These are phyloP conservation scores for Aquilaria malaccensis DNA, from an alignment of 345 rosid genomes.

Conservation along the genomic window DNA sequence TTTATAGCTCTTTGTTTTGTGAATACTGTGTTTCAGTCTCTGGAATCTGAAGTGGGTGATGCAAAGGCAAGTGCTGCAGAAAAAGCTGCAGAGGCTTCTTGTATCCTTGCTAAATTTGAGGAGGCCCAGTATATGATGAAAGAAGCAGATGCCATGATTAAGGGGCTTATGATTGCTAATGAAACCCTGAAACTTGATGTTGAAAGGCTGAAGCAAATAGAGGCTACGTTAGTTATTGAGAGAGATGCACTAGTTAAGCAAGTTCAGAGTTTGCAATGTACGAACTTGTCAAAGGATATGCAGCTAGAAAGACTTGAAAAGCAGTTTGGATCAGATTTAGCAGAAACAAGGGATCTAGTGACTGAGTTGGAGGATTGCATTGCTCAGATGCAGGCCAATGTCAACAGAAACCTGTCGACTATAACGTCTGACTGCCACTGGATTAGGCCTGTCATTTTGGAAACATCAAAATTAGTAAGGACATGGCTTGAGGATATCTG, in stretches of 20 bases:
- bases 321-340: conserved; percentile 48
- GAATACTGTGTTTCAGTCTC: conserved; percentile 35
- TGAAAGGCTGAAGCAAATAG: conserved; percentile 40
- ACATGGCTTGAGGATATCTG: conserved; percentile 87
- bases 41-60: conserved; percentile 70
- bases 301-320: conserved; percentile 52
- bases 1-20: neutral
- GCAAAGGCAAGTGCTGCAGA: conserved; percentile 56
- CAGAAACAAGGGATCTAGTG: conserved; percentile 45
- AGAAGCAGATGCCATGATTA: conserved; percentile 85
- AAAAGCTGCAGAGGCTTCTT: conserved; percentile 58
- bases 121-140: conserved; percentile 81
- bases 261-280: conserved; percentile 54
- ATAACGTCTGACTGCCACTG: conserved; percentile 38
- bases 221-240: conserved; percentile 39
- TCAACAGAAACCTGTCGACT: conserved; percentile 30
- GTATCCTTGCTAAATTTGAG: conserved; percentile 67
- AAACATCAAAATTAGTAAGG: conserved; percentile 44
- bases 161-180: conserved; percentile 68
- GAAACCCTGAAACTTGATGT: conserved; percentile 67
- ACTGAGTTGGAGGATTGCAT: conserved; percentile 50
- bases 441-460: conserved; percentile 43
- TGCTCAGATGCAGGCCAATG: conserved; percentile 38
- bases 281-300: conserved; percentile 36
- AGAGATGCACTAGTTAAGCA: conserved; percentile 41